Conservation (phyloP, 73 alveolate species). For the Paramecium primaurelia region DNA sequence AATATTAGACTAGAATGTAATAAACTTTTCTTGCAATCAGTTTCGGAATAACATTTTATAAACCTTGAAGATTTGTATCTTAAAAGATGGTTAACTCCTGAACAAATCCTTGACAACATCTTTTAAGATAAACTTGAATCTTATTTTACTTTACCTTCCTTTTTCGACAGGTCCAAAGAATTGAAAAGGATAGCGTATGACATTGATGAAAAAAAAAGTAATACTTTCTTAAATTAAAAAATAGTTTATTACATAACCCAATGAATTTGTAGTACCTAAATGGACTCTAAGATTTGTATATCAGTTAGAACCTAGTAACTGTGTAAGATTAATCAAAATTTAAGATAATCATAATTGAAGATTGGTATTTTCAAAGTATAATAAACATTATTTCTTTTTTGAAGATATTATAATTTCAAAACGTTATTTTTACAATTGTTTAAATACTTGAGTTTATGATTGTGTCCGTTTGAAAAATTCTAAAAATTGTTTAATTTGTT, state of each 20-base stretch:
- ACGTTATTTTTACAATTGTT: no score
- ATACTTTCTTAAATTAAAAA: neutral
- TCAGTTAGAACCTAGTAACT: neutral
- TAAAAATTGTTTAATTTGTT: no score
- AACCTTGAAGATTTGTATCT: neutral
- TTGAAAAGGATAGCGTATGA: slow-evolving; percentile 49
- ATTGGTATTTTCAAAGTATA: no score
- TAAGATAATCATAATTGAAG: no score
- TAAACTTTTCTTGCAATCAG: neutral
- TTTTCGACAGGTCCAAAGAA: slow-evolving; percentile 48
- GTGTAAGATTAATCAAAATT: neutral
- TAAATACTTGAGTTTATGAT: no score
- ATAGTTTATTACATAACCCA: neutral
- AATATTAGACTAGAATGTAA: neutral
- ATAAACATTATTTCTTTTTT: no score
- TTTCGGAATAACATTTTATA: neutral
- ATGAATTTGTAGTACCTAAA: neutral
- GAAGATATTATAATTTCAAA: no score
- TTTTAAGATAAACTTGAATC: no score
- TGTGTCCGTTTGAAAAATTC: no score
- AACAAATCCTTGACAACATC: neutral
- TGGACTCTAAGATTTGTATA: neutral
- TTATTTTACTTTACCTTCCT: neutral
- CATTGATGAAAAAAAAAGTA: neutral
- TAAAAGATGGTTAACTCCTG: neutral